Evolutionary conservation across 805 yeast species (phyloP).

Genomic region (Wickerhamiella azymoides): DNA sequence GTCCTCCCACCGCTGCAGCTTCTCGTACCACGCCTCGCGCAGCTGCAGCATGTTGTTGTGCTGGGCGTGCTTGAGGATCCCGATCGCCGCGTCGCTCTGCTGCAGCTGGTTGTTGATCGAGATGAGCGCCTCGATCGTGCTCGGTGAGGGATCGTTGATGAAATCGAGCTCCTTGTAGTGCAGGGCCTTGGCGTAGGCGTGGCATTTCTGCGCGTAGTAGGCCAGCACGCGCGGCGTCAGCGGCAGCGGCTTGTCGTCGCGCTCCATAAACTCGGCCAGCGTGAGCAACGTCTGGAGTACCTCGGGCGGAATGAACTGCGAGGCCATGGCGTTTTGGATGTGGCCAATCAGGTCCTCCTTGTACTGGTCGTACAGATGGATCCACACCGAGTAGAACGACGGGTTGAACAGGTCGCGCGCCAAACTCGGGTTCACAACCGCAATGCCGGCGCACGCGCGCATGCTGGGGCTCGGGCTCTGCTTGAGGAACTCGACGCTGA

Average conservation of each 20-base stretch:
- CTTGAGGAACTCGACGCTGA: conserved; percentile 71
- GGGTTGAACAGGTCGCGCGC: conserved; percentile 82
- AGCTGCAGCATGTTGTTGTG: conserved; percentile 66
- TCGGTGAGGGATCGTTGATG: conserved; percentile 81
- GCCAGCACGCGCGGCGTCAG: conserved; percentile 83
- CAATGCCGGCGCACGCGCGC: conserved; percentile 82
- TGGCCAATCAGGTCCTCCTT: conserved; percentile 82
- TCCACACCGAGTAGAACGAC: conserved; percentile 93
- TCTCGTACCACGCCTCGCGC: conserved; percentile 96
- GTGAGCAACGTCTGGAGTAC: conserved; percentile 81
- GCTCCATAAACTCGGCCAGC: conserved; percentile 93
- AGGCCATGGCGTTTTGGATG: conserved; percentile 72
- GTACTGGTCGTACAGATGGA: conserved; percentile 72
- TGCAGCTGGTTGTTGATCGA: conserved; percentile 88
- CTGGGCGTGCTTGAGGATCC: conserved; percentile 88
- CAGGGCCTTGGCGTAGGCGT: conserved; percentile 93
- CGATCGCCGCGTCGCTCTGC: conserved; percentile 96
- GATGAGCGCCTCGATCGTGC: conserved; percentile 83
- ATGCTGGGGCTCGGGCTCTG: conserved; percentile 92
- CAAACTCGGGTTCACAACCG: conserved; percentile 72
- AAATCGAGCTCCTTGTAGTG: conserved; percentile 94
- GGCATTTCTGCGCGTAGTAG: conserved; percentile 85
- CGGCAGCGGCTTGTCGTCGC: conserved; percentile 87
- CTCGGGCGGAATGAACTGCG: conserved; percentile 90
- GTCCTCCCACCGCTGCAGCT: conserved; percentile 95